A percentile compares a stretch with the other conserved stretches of the same genome.
phyloP scores from a whole-genome alignment of 1,139 yeast genomes.

The Suhomyces bribrorum region DNA sequence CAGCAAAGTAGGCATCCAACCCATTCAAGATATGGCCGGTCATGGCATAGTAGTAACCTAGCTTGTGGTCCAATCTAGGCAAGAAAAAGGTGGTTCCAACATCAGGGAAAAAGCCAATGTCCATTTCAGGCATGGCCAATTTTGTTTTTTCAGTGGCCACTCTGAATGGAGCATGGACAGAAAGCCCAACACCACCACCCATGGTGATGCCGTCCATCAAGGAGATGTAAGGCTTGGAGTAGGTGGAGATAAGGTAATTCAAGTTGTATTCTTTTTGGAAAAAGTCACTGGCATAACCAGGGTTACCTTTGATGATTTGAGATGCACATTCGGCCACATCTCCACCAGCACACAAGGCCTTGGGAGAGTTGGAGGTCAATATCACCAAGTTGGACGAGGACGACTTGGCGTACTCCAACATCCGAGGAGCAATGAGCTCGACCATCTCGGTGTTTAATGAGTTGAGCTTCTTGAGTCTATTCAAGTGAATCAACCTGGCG shows the following conservation, averaged over 20 bases:
- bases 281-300: conserved; percentile 59
- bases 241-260: conserved; percentile 77
- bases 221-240: conserved; percentile 80
- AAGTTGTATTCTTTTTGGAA: conserved; percentile 81
- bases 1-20: conserved; percentile 74
- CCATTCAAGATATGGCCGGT: conserved; percentile 83
- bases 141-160: conserved; percentile 86
- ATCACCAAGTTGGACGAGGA: conserved; percentile 64
- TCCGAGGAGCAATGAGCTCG: conserved; percentile 67
- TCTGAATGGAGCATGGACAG: conserved; percentile 93
- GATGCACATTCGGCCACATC: conserved; percentile 81
- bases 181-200: conserved; percentile 98
- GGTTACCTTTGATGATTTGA: conserved; percentile 49
- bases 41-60: conserved; percentile 83
- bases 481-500: conserved; percentile 74
- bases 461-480: conserved; percentile 82
- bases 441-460: conserved; percentile 84
- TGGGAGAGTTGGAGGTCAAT: conserved; percentile 65
- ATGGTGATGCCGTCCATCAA: conserved; percentile 90
- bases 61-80: conserved; percentile 75
- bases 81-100: conserved; percentile 92
- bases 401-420: conserved; percentile 75
- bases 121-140: conserved; percentile 98
- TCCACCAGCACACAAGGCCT: conserved; percentile 86
- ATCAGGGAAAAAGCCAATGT: conserved; percentile 95